Evolutionary conservation across 139 green algal genomes (phyloP), one percentile per base, ranked within the genome.

Genomic region (Coccomyxa sp.): DNA sequence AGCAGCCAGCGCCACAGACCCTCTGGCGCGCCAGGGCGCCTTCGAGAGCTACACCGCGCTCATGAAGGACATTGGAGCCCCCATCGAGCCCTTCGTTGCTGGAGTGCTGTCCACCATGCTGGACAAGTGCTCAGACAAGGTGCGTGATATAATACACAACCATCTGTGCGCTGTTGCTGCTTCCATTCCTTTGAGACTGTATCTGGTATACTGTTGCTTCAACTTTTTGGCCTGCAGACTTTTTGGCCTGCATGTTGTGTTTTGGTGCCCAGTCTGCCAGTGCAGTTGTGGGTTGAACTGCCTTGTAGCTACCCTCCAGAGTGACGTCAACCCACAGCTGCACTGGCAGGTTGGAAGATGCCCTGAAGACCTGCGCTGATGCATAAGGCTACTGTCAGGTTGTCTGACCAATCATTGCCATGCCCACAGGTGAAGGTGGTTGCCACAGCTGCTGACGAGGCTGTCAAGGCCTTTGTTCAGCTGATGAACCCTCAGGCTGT

Each of bases 111-210:
- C 83, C 35, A 73, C 81, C 24, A 76, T 94, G 58, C 78, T 97
- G 78, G 83, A 91, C 33, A 77, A 83, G n/a, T 81, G 87, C 55
- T 80, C 84, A 27, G 88, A 97, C 87, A 96, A 97, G 87, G 85
- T 86, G 55, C 24, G 50, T n/a, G 31, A 31, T 31, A 31, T 16
- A 6, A 33, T 16, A 39, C 33, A 34, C 36, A n/a, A 22, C 10
- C 35, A 34, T 44, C 39, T 58, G 12, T 18, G 18, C 16, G 34
- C 37, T 40, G 44, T 14, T 44, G 39, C 55, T 58, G 18, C n/a
- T 33, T 40, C 22, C 40, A 73, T 35, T 50, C 34, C 27, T 73
- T 41, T 39, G 24, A 31, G 36, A 33, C 37, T 70, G 39, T 12
- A 33, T 24, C 68, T 2, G 10, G 9, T 39, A 22, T 71, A 1